Evolutionary conservation across 148 eudicot genomes (phyloP).

Genomic region (Arbutus unedo): DNA sequence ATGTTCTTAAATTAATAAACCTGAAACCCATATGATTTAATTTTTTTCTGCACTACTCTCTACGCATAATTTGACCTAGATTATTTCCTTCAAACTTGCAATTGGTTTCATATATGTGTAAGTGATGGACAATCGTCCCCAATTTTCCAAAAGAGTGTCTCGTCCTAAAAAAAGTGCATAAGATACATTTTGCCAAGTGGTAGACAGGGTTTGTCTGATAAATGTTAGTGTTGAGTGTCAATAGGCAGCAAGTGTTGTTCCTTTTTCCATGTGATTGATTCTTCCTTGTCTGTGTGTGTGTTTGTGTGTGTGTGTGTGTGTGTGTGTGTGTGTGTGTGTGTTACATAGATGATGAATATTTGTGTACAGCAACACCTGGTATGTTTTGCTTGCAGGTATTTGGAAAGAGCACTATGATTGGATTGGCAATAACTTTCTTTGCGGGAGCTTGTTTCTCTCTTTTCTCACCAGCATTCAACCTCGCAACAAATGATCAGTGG

Average conservation of each 20-base stretch:
- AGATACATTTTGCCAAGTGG: background rate
- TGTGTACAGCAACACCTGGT: background rate
- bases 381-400: conserved; percentile 41
- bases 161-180: background rate
- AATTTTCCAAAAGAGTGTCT: background rate
- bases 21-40: background rate
- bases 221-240: background rate
- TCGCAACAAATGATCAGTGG: conserved; percentile 55
- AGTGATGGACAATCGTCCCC: background rate
- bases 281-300: background rate
- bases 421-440: conserved; percentile 58
- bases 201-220: background rate
- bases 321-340: background rate
- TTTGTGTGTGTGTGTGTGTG: background rate
- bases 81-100: background rate
- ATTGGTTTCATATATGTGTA: background rate
- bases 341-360: background rate
- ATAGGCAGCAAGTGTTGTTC: background rate
- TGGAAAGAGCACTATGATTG: conserved; percentile 55
- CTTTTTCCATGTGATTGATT: background rate
- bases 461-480: conserved; percentile 53
- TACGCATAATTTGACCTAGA: background rate
- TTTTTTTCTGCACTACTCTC: background rate
- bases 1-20: background rate
- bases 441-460: conserved; percentile 55